A percentile compares a stretch with the other conserved stretches of the same genome.
Evolutionary conservation across 2,329 filamentous ascomycete species (phyloP).

Genomic region (Arthroderma sp.): DNA sequence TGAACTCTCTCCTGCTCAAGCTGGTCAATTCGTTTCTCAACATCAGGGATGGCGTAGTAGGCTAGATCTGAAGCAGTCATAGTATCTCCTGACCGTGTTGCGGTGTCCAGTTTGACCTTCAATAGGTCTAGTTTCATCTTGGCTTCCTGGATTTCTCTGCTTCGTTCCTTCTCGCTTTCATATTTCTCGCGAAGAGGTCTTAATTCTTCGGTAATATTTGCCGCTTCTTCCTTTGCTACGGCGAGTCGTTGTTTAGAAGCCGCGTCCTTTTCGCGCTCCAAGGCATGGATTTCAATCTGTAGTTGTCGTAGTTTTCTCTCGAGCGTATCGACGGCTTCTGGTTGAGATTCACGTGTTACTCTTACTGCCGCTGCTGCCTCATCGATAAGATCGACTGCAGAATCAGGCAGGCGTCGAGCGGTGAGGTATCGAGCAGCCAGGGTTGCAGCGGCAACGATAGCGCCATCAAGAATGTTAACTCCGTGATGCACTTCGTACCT

Average conservation of each 20-base stretch:
- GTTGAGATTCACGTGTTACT: constrained; percentile 89
- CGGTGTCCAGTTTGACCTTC: constrained; percentile 83
- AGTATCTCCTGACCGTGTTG: constrained; percentile 75
- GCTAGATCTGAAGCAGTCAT: constrained; percentile 82
- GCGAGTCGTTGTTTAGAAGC: constrained; percentile 72
- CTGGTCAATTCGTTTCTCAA: constrained; percentile 63
- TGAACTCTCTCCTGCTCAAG: constrained; percentile 70
- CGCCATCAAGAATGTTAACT: constrained; percentile 89
- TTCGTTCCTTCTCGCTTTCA: constrained; percentile 78
- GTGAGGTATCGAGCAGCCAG: constrained; percentile 90
- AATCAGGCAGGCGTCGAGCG: constrained; percentile 79
- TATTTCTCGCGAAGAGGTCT: constrained; percentile 90
- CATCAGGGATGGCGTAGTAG: constrained; percentile 94
- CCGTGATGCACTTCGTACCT: constrained; percentile 97
- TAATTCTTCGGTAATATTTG: constrained; percentile 88
- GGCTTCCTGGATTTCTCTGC: constrained; percentile 82
- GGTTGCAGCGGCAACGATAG: constrained; percentile 81
- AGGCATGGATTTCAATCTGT: constrained; percentile 91
- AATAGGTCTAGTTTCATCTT: constrained; percentile 90
- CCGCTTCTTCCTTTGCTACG: constrained; percentile 76
- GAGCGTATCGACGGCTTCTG: constrained; percentile 86
- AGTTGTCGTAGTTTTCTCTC: constrained; percentile 82
- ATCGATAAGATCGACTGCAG: constrained; percentile 89
- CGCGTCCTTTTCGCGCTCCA: constrained; percentile 88
- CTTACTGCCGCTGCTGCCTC: constrained; percentile 94